phyloP scores from a whole-genome alignment of 306 rosid genomes.

The Purshia tridentata region DNA sequence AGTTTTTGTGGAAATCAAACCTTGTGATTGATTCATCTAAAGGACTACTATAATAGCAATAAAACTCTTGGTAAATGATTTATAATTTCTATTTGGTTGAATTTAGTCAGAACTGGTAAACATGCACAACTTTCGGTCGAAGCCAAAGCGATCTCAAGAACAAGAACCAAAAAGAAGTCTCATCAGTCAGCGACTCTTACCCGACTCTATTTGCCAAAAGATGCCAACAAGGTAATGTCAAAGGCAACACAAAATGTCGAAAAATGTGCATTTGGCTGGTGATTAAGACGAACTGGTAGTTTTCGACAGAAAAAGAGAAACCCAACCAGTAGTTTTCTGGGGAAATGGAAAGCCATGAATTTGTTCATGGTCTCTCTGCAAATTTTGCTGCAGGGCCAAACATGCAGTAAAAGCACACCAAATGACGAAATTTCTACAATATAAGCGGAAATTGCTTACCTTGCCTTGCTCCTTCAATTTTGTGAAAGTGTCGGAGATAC shows the following conservation, averaged over 20 bases:
- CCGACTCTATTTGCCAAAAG: background rate
- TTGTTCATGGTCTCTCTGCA: background rate
- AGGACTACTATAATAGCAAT: background rate
- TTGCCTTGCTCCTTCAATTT: constrained; percentile 61
- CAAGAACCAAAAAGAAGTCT: background rate
- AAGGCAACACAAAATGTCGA: no score
- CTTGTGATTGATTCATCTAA: background rate
- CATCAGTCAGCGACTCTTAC: background rate
- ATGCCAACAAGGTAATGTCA: background rate
- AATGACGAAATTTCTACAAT: background rate
- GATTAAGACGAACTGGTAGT: background rate
- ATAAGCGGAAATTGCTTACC: constrained; percentile 33
- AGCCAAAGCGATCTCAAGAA: background rate
- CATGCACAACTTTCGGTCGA: background rate
- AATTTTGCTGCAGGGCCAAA: background rate
- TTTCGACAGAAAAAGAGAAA: background rate
- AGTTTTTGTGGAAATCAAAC: background rate
- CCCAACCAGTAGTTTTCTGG: background rate
- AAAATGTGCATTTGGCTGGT: background rate
- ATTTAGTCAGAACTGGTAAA: background rate
- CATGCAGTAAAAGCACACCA: background rate
- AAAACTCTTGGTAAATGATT: background rate
- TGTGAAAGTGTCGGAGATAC: constrained; percentile 72
- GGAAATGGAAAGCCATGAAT: background rate
- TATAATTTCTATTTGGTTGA: background rate